Conservation (phyloP, 192 early-diverging fungal genomes). For the Backusella morwellensis region DNA sequence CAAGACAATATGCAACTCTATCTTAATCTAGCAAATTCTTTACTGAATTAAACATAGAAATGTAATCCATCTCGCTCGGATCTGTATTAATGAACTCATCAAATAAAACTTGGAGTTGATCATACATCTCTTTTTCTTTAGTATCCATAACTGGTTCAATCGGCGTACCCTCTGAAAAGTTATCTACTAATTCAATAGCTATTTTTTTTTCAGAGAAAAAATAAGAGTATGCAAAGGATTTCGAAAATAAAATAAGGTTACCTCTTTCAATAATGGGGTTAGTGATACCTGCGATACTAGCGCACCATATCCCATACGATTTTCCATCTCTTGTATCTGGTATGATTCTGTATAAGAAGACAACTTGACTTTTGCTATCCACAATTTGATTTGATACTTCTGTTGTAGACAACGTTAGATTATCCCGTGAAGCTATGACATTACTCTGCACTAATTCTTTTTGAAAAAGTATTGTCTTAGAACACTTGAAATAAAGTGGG, state of each 20-base stretch:
- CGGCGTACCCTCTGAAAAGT: not conserved
- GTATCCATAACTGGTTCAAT: not conserved
- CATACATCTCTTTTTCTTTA: not conserved
- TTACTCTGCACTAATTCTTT: constrained; percentile 37
- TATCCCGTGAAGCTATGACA: constrained; percentile 61
- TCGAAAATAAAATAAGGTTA: constrained; percentile 2
- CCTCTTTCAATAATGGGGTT: constrained; percentile 38
- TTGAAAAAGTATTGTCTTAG: constrained; percentile 34
- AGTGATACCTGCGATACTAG: constrained; percentile 40
- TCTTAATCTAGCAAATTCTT: not conserved
- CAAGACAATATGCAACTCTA: not conserved
- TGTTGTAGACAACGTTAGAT: not conserved
- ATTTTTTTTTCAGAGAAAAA: not conserved
- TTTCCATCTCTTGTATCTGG: constrained; percentile 29
- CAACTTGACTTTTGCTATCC: constrained; percentile 37
- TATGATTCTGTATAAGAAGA: constrained; percentile 64
- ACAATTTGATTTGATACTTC: constrained; percentile 6
- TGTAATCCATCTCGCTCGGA: not conserved
- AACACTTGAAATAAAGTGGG: constrained; percentile 51
- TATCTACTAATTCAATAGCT: not conserved
- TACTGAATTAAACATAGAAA: not conserved
- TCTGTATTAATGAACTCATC: not conserved
- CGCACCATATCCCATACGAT: constrained; percentile 49
- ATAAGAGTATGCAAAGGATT: not conserved
- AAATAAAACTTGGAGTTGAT: not conserved